Evolutionary conservation across 169 alveolate species (phyloP).

Genomic region (Hammondia hammondi): DNA sequence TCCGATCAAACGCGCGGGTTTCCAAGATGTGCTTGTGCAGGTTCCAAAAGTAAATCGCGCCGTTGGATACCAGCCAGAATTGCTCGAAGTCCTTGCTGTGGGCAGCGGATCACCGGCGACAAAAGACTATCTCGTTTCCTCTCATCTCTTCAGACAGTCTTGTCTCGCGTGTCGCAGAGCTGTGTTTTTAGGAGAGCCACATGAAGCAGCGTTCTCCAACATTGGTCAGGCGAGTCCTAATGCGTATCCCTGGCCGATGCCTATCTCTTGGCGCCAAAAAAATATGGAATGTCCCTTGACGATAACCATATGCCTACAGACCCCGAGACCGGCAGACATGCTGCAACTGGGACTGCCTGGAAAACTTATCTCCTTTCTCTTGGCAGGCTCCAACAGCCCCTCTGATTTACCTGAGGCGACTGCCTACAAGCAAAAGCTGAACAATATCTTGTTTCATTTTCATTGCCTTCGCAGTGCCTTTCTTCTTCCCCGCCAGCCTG

Average conservation of each 20-base stretch:
- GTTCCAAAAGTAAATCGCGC: slow-evolving; percentile 40
- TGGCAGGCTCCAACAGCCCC: background rate
- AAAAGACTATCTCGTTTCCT: background rate
- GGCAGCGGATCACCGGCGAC: background rate
- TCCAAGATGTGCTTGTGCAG: slow-evolving; percentile 41
- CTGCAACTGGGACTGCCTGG: too few relatives aligned
- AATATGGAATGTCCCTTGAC: too few relatives aligned
- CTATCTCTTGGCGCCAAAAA: too few relatives aligned
- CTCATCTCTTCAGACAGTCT: background rate
- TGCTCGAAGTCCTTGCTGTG: slow-evolving; percentile 45
- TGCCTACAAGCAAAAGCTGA: slow-evolving; percentile 2
- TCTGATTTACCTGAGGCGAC: slow-evolving; percentile 1
- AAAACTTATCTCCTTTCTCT: too few relatives aligned
- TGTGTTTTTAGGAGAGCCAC: background rate
- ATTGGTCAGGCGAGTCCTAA: too few relatives aligned
- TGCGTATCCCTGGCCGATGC: too few relatives aligned
- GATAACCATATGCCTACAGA: too few relatives aligned
- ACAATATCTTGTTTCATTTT: background rate
- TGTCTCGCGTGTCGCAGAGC: background rate
- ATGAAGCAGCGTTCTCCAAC: too few relatives aligned
- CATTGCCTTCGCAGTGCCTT: background rate
- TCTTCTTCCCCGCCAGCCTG: background rate
- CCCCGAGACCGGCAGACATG: too few relatives aligned
- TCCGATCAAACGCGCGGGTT: slow-evolving; percentile 5
- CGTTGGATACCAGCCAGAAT: slow-evolving; percentile 12